Conservation (phyloP, 805 yeast species). For the Debaryomyces maramus region DNA sequence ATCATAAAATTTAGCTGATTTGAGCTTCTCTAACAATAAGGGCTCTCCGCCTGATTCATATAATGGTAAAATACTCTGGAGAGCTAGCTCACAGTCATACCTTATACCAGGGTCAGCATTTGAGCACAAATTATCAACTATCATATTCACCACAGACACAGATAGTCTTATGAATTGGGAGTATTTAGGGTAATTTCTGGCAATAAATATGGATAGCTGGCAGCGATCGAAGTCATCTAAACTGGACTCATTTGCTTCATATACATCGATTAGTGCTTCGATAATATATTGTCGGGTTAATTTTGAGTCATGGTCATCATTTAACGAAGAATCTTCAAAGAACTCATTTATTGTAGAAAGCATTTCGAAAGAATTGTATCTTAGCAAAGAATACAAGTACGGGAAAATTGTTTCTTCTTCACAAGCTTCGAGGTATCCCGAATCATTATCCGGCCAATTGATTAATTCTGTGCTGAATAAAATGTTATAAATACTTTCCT, state of each 20-base stretch:
- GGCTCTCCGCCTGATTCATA: slow-evolving; percentile 60
- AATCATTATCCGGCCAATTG: slow-evolving; percentile 24
- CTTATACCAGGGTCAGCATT: slow-evolving; percentile 31
- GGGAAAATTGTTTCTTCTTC: slow-evolving; percentile 61
- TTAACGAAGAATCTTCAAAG: slow-evolving; percentile 75
- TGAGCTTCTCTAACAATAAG: slow-evolving; percentile 49
- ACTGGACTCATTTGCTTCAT: slow-evolving; percentile 31
- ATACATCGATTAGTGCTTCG: slow-evolving; percentile 66
- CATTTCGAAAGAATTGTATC: slow-evolving; percentile 55
- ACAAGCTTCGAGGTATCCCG: slow-evolving; percentile 17
- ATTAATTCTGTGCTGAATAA: slow-evolving; percentile 59
- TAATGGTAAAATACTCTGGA: slow-evolving; percentile 67
- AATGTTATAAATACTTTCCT: slow-evolving; percentile 51
- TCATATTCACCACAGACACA: slow-evolving; percentile 51
- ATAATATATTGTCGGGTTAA: slow-evolving; percentile 76
- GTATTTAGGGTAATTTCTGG: slow-evolving; percentile 81
- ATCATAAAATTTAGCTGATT: slow-evolving; percentile 53
- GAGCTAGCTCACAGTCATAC: slow-evolving; percentile 71
- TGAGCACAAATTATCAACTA: slow-evolving; percentile 53
- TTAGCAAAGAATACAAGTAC: slow-evolving; percentile 58
- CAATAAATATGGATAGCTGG: slow-evolving; percentile 65
- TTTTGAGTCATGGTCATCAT: slow-evolving; percentile 51
- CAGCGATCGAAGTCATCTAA: slow-evolving; percentile 27
- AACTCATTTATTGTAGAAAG: slow-evolving; percentile 74
- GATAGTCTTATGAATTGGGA: slow-evolving; percentile 76